Evolutionary conservation across 2,329 filamentous ascomycete genomes (phyloP).

Genomic region (Amesomyces nigricolor): DNA sequence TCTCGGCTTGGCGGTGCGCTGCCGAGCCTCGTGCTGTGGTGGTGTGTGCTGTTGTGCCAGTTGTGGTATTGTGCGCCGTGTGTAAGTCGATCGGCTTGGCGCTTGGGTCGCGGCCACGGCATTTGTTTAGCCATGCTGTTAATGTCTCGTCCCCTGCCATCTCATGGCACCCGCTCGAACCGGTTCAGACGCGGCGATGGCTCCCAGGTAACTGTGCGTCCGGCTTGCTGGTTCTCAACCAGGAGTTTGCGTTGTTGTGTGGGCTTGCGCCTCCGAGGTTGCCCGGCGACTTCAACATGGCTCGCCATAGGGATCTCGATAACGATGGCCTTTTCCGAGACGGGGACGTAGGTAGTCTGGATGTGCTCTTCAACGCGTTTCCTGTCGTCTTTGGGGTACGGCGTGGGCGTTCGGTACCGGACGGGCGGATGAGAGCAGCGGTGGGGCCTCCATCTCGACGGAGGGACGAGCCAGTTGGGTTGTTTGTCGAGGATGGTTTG

Average conservation of each 20-base stretch:
- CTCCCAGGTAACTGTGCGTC: conserved; percentile 16
- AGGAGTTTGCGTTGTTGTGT: neutral
- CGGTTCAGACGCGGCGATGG: conserved; percentile 14
- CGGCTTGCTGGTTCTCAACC: neutral
- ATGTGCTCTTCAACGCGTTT: conserved; percentile 5
- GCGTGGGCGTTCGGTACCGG: conserved; percentile 21
- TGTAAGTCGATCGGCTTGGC: too few relatives aligned
- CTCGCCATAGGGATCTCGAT: conserved; percentile 8
- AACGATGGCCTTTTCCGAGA: conserved; percentile 8
- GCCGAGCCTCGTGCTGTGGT: too few relatives aligned
- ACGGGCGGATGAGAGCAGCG: conserved; percentile 8
- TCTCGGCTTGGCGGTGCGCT: too few relatives aligned
- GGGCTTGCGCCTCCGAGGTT: neutral
- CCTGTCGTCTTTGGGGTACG: conserved; percentile 19
- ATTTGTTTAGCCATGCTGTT: neutral
- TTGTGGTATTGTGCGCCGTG: too few relatives aligned
- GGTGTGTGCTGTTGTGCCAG: too few relatives aligned
- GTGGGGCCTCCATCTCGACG: conserved; percentile 11
- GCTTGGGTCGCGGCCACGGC: neutral
- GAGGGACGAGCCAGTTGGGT: conserved; percentile 19
- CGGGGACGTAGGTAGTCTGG: neutral
- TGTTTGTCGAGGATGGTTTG: conserved; percentile 19
- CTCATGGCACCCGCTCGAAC: conserved; percentile 13
- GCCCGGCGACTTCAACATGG: conserved; percentile 3
- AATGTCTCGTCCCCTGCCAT: too few relatives aligned